Evolutionary conservation across 1,284 basidiomycete species (phyloP), one percentile per base, ranked within the genome.

Genomic region (Tetrapyrgos nigripes): DNA sequence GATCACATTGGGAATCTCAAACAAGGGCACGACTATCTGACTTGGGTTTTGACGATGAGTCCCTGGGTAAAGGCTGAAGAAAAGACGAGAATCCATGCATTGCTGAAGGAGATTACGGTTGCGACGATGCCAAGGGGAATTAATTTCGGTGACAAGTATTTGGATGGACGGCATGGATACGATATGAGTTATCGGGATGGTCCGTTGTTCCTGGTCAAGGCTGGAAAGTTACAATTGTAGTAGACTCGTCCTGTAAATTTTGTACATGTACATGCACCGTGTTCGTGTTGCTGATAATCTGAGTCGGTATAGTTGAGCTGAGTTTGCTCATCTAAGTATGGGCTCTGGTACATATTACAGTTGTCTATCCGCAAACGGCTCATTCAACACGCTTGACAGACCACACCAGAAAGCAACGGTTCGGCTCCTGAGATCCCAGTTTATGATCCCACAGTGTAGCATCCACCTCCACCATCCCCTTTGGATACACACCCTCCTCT

Each of bases 401-500:
- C n/a, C n/a, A n/a, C n/a, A n/a, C n/a, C n/a, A n/a, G n/a, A n/a
- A n/a, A n/a, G n/a, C n/a, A n/a, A n/a, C n/a, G n/a, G n/a, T n/a
- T n/a, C n/a, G n/a, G n/a, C n/a, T n/a, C n/a, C n/a, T n/a, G n/a
- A n/a, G n/a, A n/a, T n/a, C n/a, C n/a, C n/a, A n/a, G n/a, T n/a
- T n/a, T n/a, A n/a, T n/a, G n/a, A n/a, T n/a, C n/a, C n/a, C n/a
- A n/a, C n/a, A n/a, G n/a, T n/a, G n/a, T 9, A n/a, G 43, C 26
- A 19, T 54, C 46, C 5, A 73, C 67, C 19, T 62, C 60, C 23
- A 71, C 63, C 14, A 58, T 56, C 47, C 67, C 66, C 53, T 64
- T 65, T 43, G 60, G 49, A 21, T 73, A 76, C 8, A 74, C 57
- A 1, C 68, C 71, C 57, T 68, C 67, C 4, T 40, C 37, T n/a